Conservation (phyloP, 305 asterid genomes). For the Fraxinus nigra region DNA sequence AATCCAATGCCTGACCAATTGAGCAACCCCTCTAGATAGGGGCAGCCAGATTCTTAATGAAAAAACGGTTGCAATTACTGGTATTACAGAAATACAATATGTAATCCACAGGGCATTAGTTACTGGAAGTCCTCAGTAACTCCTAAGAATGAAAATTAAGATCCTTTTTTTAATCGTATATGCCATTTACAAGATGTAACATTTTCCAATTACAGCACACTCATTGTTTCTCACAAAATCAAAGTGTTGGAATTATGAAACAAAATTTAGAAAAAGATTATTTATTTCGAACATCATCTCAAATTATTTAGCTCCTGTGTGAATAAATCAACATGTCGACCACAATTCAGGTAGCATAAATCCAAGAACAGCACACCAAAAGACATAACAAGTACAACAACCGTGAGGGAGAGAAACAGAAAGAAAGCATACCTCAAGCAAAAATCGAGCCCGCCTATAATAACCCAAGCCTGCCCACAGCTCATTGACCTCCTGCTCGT, state of each 20-base stretch:
- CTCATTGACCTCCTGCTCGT: slow-evolving; percentile 91
- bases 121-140: background rate
- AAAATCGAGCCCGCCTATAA: slow-evolving; percentile 82
- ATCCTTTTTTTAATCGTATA: background rate
- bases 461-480: slow-evolving; percentile 99
- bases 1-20: no score
- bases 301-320: background rate
- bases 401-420: background rate
- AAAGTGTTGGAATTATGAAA: background rate
- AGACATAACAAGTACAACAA: background rate
- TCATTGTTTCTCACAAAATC: background rate
- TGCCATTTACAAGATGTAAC: background rate
- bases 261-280: background rate
- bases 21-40: no score
- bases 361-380: background rate
- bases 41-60: background rate
- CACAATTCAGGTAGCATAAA: background rate
- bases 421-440: slow-evolving; percentile 65
- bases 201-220: background rate
- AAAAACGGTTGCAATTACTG: slow-evolving; percentile 4
- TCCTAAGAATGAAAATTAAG: background rate
- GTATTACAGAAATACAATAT: background rate
- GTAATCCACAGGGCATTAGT: background rate
- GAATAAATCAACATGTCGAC: background rate
- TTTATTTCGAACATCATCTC: background rate